These are phyloP conservation scores for Cladosporium velox DNA, from an alignment of 2,329 filamentous ascomycete species.

Conservation along the genomic window DNA sequence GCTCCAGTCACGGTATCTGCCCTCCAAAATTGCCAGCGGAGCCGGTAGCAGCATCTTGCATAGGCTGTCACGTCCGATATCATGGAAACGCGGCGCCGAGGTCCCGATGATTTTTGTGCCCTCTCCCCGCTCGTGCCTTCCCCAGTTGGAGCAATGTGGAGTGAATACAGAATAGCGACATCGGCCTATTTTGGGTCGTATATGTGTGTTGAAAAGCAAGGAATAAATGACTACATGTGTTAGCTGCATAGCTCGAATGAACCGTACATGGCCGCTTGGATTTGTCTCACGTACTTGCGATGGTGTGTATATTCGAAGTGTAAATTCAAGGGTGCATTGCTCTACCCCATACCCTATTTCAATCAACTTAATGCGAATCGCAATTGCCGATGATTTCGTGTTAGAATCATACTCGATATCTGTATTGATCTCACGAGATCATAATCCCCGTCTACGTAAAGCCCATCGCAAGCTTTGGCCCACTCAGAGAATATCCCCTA, in stretches of 20 bases:
- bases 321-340: too few species aligned
- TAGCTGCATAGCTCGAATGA: background rate
- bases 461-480: background rate
- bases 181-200: background rate
- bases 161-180: background rate
- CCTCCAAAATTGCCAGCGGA: background rate
- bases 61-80: background rate
- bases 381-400: background rate
- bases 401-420: background rate
- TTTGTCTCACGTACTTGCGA: background rate
- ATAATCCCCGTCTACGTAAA: background rate
- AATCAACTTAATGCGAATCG: background rate
- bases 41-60: background rate
- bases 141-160: background rate
- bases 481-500: background rate
- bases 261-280: background rate
- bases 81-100: background rate
- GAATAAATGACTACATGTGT: too few species aligned
- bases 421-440: background rate
- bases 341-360: background rate
- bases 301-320: background rate
- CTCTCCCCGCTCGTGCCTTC: background rate
- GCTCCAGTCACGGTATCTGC: background rate
- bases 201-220: background rate
- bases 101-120: background rate